Conservation (phyloP, 2,329 filamentous ascomycete genomes). For the Cladophialophora bantiana region DNA sequence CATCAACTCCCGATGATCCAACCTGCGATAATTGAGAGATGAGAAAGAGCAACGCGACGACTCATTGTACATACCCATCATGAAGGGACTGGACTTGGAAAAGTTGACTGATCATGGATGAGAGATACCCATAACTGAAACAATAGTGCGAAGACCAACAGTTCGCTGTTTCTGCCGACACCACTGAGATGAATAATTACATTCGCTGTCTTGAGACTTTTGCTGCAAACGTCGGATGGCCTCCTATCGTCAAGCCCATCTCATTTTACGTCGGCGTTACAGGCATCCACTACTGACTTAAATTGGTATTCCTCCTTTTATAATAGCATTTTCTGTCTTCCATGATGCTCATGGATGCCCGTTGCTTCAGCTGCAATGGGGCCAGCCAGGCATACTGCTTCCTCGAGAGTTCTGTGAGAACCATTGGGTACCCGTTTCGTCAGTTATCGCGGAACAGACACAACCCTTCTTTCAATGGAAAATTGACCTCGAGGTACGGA, state of each 20-base stretch:
- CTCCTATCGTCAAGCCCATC: not conserved
- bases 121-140: constrained; percentile 34
- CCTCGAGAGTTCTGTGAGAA: not conserved
- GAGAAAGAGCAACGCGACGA: not conserved
- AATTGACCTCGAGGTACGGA: not conserved
- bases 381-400: too few species aligned
- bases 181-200: constrained; percentile 2
- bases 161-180: constrained; percentile 3
- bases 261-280: not conserved
- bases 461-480: not conserved
- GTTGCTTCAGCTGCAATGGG: not conserved
- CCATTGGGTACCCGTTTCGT: not conserved
- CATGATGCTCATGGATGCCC: not conserved
- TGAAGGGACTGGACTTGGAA: constrained; percentile 22
- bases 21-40: not conserved
- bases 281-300: not conserved
- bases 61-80: constrained; percentile 28
- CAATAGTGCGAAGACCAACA: constrained; percentile 12
- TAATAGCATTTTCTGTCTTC: not conserved
- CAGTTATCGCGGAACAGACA: not conserved
- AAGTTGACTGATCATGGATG: constrained; percentile 28
- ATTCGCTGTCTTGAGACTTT: not conserved
- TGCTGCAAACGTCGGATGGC: not conserved
- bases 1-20: constrained; percentile 11
- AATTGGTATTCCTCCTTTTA: not conserved